Base-by-base conservation (phyloP, 192 early-diverging fungal species). In the Coemansia sp. region DNA sequence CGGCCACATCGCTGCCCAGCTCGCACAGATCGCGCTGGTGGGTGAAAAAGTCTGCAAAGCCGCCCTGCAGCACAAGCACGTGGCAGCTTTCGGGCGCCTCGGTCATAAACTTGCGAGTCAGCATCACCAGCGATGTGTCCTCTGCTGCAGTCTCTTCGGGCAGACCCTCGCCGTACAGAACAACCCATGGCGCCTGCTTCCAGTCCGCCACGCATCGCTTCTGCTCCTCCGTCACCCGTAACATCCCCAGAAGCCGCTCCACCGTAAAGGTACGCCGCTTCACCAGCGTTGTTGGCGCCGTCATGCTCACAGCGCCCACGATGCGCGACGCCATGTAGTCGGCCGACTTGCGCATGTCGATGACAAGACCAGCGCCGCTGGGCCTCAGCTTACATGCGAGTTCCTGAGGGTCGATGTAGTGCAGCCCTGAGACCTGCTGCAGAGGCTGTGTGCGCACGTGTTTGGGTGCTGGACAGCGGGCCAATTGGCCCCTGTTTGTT, bases 291-390 rank as follows among this genome's bases (percentile, higher is more conserved):
- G 84, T 87, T 23, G 92, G 88, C 10, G 88, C 75, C 45, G 81
- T 85, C 45, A 94, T 76, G 63, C 82, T 90, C 28, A 93, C 75
- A 8, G 89, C 86, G 1, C 67, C 62, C 27, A 63, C 60, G 27
- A 94, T 84, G 23, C 78, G 83, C 19, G 77, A 67, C 1, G 61
- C 50, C 22, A 83, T 62, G 60, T 84, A 87, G 10, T 83, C 83
- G 9, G 77, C 70, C 50, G 85, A 87, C 6, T 84, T 72, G 31
- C 91, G 88, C 69, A 91, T 84, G 61, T 94, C 92, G 38, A 94
- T 65, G 2, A 88, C 64, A 50, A 91, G 72, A 30, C 27, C 48
- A 62, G 19, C 36, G 36, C 29, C 31, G 48, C 22, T 48, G 45
- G 20, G 25, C 45, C 20, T 25, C 15, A 48, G 4, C 25, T 25